Evolutionary conservation across 306 rosid species (phyloP), one percentile per base, ranked within the genome.

Genomic region (Prunus mume): DNA sequence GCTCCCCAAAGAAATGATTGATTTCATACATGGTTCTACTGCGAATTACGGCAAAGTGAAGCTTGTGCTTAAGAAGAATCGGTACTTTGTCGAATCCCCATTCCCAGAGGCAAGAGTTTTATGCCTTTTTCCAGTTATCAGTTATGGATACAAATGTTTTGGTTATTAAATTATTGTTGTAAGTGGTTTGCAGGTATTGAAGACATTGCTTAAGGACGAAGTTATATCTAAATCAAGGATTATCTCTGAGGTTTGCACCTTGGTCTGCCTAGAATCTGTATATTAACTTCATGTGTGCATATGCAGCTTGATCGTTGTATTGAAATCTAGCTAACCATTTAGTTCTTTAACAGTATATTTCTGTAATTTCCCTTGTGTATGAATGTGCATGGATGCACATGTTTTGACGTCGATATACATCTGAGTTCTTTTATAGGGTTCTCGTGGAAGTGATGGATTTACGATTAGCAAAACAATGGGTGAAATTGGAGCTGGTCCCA

Each of bases 31-130:
- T 22, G 95, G 84, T 77, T 90, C 97, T 28, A 94, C 98, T 46
- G 86, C 97, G 28, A 94, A 94, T 83, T 94, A 94, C 63, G 98
- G 98, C 64, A 94, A 94, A 86, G 98, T 94, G 84, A 94, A 94
- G 84, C 97, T 94, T 1, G 96, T 92, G 65, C 98, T 94, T 68
- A 94, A 94, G 87, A 94, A 94, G 89, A 94, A 94, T 62, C 83
- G 92, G 28, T 94, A 94, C 85, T 88, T 89, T 27, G 79, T 94
- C 58, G 98, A 94, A 80, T 94, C 98, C 70, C 98, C 98, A 9
- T 90, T 87, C 81, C 95, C 97, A 3, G 96, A 92, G 93, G 98
- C 82, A 73, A 69, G 83, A 30, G 56, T 45, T 54, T 41, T 49
- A 32, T 9, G 50, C 22, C 73, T 58, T 74, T n/a, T 64, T 72